A percentile compares a stretch with the other conserved stretches of the same genome.
phyloP scores from a whole-genome alignment of 805 yeast genomes.

The Wickerhamiella parazyma region DNA sequence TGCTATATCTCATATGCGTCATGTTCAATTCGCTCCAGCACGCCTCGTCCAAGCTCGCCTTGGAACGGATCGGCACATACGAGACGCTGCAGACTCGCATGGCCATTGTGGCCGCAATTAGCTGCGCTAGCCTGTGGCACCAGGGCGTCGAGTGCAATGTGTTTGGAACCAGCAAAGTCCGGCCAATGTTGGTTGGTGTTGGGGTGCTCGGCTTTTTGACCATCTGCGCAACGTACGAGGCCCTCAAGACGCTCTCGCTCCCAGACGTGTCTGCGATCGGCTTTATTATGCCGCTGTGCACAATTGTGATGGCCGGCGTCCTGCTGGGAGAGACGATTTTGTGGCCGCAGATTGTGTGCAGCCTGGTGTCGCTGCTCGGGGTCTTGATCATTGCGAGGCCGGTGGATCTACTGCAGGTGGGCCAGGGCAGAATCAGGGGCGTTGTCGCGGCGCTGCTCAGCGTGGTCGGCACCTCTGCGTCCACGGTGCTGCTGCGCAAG shows the following conservation, averaged over 20 bases:
- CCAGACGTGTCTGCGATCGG: constrained; percentile 75
- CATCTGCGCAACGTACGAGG: constrained; percentile 64
- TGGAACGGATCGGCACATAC: constrained; percentile 11
- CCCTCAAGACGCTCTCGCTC: constrained; percentile 57
- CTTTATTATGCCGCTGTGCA: constrained; percentile 62
- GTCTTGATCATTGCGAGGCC: constrained; percentile 78
- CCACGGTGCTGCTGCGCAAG: constrained; percentile 37
- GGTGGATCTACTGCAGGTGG: constrained; percentile 43
- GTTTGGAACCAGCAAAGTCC: constrained; percentile 49
- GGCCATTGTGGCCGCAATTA: constrained; percentile 52
- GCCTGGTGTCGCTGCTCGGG: constrained; percentile 54
- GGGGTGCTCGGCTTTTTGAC: constrained; percentile 70
- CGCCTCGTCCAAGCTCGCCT: constrained; percentile 16
- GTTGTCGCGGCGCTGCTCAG: not conserved
- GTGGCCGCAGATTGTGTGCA: constrained; percentile 52
- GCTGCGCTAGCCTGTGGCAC: constrained; percentile 41
- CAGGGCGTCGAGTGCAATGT: constrained; percentile 47
- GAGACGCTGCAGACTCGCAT: constrained; percentile 57
- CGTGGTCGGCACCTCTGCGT: not conserved
- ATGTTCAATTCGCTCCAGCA: constrained; percentile 17
- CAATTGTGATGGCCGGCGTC: constrained; percentile 60
- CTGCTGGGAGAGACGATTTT: constrained; percentile 56
- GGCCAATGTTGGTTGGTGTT: constrained; percentile 42
- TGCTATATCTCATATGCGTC: constrained; percentile 15
- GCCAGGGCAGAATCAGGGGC: constrained; percentile 19